Percentiles rank a stretch among this genome's conserved stretches.
These are phyloP conservation scores for Blastobotrys aristatus DNA, from an alignment of 1,139 yeast genomes.

Conservation along the genomic window DNA sequence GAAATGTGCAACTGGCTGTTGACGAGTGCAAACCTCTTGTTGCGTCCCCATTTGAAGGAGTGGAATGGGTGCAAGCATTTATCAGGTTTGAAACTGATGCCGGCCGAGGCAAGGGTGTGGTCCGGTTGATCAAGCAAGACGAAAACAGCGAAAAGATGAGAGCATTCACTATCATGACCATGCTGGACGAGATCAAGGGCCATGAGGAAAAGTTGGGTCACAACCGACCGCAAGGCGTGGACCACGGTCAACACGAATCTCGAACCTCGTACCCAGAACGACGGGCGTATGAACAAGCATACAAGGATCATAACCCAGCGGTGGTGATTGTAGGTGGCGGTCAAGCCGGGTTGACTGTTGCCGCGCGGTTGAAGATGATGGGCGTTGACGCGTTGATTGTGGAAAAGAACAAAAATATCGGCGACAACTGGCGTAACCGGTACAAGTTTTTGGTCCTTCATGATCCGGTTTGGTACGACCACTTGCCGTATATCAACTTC, in stretches of 20 bases:
- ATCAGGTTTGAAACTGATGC: conserved; percentile 32
- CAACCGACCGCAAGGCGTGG: conserved; percentile 37
- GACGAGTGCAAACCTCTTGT: conserved; percentile 3
- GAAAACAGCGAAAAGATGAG: conserved; percentile 28
- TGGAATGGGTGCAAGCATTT: conserved; percentile 30
- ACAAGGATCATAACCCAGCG: conserved; percentile 30
- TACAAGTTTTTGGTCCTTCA: conserved; percentile 43
- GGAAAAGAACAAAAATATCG: conserved; percentile 37
- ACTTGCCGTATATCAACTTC: conserved; percentile 38
- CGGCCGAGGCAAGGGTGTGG: conserved; percentile 37
- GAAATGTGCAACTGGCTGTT: conserved; percentile 1
- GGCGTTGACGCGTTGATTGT: conserved; percentile 39
- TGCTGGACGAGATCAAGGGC: conserved; percentile 35
- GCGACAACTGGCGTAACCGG: conserved; percentile 45
- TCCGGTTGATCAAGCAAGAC: conserved; percentile 34
- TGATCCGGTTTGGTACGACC: conserved; percentile 43
- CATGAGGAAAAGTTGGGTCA: conserved; percentile 35
- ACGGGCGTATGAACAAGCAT: conserved; percentile 20
- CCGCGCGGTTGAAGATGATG: conserved; percentile 41
- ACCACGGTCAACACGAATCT: conserved; percentile 40
- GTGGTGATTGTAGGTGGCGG: conserved; percentile 43
- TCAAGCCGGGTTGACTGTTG: conserved; percentile 41
- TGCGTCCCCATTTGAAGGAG: conserved; percentile 7
- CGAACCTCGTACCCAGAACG: conserved; percentile 21
- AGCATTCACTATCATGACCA: conserved; percentile 37